Conservation (phyloP, 805 yeast species). For the Teunomyces gatunensis region DNA sequence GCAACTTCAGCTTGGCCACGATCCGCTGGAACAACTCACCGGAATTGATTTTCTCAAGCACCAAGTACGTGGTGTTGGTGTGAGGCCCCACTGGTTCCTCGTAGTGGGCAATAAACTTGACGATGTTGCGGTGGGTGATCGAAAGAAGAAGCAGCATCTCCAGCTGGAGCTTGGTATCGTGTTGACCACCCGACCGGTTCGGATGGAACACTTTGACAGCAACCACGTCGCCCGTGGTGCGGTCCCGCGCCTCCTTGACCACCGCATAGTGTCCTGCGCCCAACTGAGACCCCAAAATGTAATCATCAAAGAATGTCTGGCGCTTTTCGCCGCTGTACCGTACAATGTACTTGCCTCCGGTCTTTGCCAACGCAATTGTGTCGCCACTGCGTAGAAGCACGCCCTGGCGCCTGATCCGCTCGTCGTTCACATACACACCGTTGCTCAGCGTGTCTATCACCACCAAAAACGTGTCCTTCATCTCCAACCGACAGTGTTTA, state of each 20-base stretch:
- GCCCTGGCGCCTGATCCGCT: constrained; percentile 47
- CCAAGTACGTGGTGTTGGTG: constrained; percentile 55
- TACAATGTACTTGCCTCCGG: constrained; percentile 49
- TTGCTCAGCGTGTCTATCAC: constrained; percentile 28
- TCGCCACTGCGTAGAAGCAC: constrained; percentile 62
- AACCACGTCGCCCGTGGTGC: constrained; percentile 55
- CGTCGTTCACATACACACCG: constrained; percentile 67
- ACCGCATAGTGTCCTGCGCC: constrained; percentile 82
- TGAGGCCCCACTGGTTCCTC: constrained; percentile 53
- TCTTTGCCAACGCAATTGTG: constrained; percentile 53
- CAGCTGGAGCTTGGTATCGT: constrained; percentile 47
- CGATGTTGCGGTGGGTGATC: constrained; percentile 69
- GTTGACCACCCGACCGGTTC: constrained; percentile 27
- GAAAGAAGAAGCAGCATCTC: constrained; percentile 66
- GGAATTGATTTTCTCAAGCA: constrained; percentile 68
- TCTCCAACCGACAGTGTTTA: constrained; percentile 51
- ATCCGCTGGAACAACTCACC: constrained; percentile 77
- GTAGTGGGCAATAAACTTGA: constrained; percentile 57
- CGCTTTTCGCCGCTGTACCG: constrained; percentile 33
- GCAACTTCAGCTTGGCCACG: constrained; percentile 57
- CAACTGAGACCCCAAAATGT: constrained; percentile 54
- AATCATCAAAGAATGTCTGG: constrained; percentile 54
- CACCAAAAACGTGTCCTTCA: constrained; percentile 4
- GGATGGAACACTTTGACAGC: constrained; percentile 78
- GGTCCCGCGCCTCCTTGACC: constrained; percentile 67